These are phyloP conservation scores for Pittosporum tobira DNA, from an alignment of 129 eudicot genomes.

Conservation along the genomic window DNA sequence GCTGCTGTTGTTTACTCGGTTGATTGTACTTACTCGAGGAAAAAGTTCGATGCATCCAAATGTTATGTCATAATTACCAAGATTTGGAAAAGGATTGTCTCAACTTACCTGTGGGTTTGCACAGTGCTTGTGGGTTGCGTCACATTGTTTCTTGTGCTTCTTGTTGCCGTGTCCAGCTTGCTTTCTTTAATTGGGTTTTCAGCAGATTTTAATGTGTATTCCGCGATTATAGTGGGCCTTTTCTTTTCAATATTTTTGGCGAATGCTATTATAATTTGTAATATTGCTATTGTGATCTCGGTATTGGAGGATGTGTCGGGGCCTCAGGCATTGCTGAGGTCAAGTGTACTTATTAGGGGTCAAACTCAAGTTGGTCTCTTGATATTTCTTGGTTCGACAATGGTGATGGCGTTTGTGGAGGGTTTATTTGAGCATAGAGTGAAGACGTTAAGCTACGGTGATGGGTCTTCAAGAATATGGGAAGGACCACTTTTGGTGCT, in stretches of 20 bases:
- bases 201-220: conserved; percentile 45
- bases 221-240: conserved; percentile 49
- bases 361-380: conserved; percentile 91
- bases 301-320: conserved; percentile 90
- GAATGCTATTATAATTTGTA: conserved; percentile 66
- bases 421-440: conserved; percentile 95
- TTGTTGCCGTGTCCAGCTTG: conserved; percentile 42
- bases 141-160: conserved; percentile 52
- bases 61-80: conserved; percentile 43
- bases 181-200: conserved; percentile 50
- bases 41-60: conserved; percentile 51
- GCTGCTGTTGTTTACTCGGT: conserved; percentile 88
- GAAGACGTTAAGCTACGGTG: conserved; percentile 81
- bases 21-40: conserved; percentile 82
- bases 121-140: conserved; percentile 55
- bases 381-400: conserved; percentile 80
- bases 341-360: conserved; percentile 64
- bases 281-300: conserved; percentile 73
- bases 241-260: conserved; percentile 65
- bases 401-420: conserved; percentile 83
- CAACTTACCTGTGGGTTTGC: conserved; percentile 65
- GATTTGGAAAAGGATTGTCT: conserved; percentile 67
- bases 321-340: conserved; percentile 71
- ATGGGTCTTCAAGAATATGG: conserved; percentile 95
- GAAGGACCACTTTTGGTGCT: conserved; percentile 95